Evolutionary conservation across 306 rosid genomes (phyloP), one percentile per base, ranked within the genome.

Genomic region (Gleditsia sinensis): DNA sequence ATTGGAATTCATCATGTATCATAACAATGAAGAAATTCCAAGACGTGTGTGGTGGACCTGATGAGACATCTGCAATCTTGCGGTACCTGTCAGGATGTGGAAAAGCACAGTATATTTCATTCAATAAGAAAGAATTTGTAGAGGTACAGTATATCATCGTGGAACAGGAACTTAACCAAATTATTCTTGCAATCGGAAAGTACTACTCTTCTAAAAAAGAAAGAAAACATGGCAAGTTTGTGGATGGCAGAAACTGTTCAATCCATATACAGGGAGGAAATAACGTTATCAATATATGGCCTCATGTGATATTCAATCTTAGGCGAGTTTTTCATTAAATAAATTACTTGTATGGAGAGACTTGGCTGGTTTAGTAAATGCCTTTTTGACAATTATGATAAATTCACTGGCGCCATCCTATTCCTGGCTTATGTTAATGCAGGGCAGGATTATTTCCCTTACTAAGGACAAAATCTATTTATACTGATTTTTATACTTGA

Each of bases 1-100:
- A 91, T 70, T 93, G 98, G 97, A 91, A 81, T 61, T 72, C 85
- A 34, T 86, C 88, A 6, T 88, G 89, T 77, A 45, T 91, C 17
- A 33, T 88, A 39, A 88, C 98, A 19, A 85, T 91, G 88, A 76
- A 72, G 83, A 90, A 78, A 74, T 89, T 94, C 71, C 91, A 77
- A 67, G 83, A 88, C 39, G 49, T 89, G 37, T 91, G 96, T 60
- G 96, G 94, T 71, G 94, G 91, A 32, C 66, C 71, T 6, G 82
- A 81, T 21, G 90, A 88, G 73, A 88, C 90, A 30, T 86, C 94
- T 46, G 91, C 88, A 20, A 62, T 88, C 40, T 83, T 94, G 82
- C 82, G 88, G 77, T 87, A 85, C 82, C 30, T 94, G 80, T 80
- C 85, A 50, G 89, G 86, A 19, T 86, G 85, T 69, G 87, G 91